Percentiles rank a stretch among this genome's conserved stretches.
These are phyloP conservation scores for Phytophthora sp. DNA, from an alignment of 352 stramenopile species.

Conservation along the genomic window DNA sequence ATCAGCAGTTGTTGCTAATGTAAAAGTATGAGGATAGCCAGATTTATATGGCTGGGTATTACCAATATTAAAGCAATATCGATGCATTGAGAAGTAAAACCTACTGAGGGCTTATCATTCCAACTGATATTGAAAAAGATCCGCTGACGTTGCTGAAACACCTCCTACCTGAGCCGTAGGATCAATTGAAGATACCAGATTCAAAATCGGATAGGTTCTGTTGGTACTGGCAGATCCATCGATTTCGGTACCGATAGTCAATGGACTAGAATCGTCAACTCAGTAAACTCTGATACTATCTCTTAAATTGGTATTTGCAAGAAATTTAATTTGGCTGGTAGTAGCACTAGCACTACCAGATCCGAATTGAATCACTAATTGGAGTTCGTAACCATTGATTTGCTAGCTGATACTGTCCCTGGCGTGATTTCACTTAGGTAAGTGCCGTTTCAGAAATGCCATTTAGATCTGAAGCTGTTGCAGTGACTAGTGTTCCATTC, in stretches of 20 bases:
- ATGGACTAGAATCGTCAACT: too few species aligned
- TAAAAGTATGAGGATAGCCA: slow-evolving; percentile 25
- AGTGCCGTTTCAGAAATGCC: too few species aligned
- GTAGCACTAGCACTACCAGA: too few species aligned
- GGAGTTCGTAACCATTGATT: too few species aligned
- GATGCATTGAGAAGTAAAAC: slow-evolving; percentile 29
- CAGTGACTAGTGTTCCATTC: too few species aligned
- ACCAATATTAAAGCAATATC: slow-evolving; percentile 33
- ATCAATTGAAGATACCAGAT: slow-evolving; percentile 3
- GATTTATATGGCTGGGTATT: slow-evolving; percentile 23
- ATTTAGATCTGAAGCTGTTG: too few species aligned
- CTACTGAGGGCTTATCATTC: slow-evolving; percentile 24
- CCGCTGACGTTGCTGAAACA: slow-evolving; percentile 17
- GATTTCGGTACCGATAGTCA: not conserved
- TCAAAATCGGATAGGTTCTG: slow-evolving; percentile 4
- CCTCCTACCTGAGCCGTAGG: slow-evolving; percentile 7
- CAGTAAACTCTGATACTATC: too few species aligned
- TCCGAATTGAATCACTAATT: too few species aligned
- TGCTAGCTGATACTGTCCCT: too few species aligned
- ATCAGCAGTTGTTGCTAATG: not conserved
- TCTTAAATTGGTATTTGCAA: too few species aligned
- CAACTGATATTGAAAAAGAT: slow-evolving; percentile 26
- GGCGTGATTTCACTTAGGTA: too few species aligned
- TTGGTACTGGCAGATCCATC: not conserved
- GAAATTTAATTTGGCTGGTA: too few species aligned